Base-by-base conservation (phyloP, 345 rosid genomes). In the Eucalyptus melliodora region DNA sequence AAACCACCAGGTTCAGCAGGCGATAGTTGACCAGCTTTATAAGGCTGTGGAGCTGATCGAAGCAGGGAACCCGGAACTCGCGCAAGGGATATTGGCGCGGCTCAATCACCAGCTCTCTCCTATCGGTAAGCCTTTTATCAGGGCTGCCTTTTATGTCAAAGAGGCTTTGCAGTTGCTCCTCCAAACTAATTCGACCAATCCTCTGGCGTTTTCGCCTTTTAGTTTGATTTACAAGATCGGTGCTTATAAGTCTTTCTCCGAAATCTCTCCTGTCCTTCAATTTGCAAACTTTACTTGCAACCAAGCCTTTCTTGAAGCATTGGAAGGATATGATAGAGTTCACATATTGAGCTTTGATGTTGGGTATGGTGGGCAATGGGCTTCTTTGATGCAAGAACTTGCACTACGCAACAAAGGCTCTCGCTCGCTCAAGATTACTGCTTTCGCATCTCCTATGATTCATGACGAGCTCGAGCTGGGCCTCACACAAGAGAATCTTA, bases 51-150 rank as follows among this genome's bases (percentile, higher is more conserved):
- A 97, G 94, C 95, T 97, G 88, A 95, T 97, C 91, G 97, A 94
- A 93, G 92, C 96, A 67, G 96, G 96, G 91, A 95, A 96, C 88
- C 92, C 91, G 93, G 91, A 91, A 92, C 99, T 92, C 98, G 99
- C 99, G 96, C 99, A 97, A 94, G 99, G 95, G 99, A 98, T 98
- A 98, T 98, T 98, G 99, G 99, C 99, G 99, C 99, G 99, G 99
- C 99, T 98, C 99, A 98, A 98, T 98, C 99, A 98, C 93, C 98
- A 96, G 96, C 99, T 98, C 96, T 95, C 94, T 87, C 95, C 93
- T 51, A 67, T 92, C 5, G 97, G 98, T 87, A 97, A 93, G 92
- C 99, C 99, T 91, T 93, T 95, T 90, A 92, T 91, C 9, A 92
- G 98, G 96, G 96, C 96, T 91, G 98, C 98, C 92, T 95, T 91